phyloP scores from a whole-genome alignment of 1,284 basidiomycete genomes.

The Cutaneotrichosporon sp. region DNA sequence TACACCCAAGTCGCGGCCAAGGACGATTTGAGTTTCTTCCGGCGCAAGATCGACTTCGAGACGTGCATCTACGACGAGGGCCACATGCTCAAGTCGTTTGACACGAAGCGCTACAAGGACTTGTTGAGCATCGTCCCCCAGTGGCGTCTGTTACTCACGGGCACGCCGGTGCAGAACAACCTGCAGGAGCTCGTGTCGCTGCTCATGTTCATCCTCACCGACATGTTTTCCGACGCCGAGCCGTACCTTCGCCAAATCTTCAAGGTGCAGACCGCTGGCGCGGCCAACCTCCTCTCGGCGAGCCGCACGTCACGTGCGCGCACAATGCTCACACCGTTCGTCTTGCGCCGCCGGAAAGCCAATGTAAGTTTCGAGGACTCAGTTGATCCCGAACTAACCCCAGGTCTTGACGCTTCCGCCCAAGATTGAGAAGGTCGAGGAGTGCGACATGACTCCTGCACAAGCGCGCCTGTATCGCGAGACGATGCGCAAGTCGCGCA shows the following conservation, averaged over 20 bases:
- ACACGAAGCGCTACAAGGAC: conserved; percentile 89
- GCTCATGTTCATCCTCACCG: conserved; percentile 95
- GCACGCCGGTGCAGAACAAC: conserved; percentile 82
- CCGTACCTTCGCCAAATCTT: conserved; percentile 88
- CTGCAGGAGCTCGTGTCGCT: conserved; percentile 93
- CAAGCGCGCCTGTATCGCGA: conserved; percentile 85
- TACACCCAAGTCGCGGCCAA: conserved; percentile 89
- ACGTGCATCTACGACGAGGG: conserved; percentile 93
- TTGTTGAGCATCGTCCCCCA: conserved; percentile 78
- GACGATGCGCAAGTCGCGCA: conserved; percentile 77
- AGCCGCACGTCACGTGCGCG: conserved; percentile 91
- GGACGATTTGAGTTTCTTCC: conserved; percentile 86
- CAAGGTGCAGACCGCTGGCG: conserved; percentile 75
- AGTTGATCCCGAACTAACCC: neutral
- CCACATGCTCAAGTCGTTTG: conserved; percentile 93
- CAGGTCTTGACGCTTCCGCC: conserved; percentile 87
- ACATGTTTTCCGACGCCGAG: conserved; percentile 74
- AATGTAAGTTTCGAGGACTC: conserved; percentile 58
- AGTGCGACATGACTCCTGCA: conserved; percentile 85
- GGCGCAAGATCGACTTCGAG: conserved; percentile 84
- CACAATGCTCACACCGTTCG: conserved; percentile 99
- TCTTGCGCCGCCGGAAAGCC: conserved; percentile 90
- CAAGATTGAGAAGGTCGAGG: conserved; percentile 88
- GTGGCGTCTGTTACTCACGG: conserved; percentile 91
- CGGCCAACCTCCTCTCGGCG: conserved; percentile 76